These are phyloP conservation scores for Monilinia fructigena DNA, from an alignment of 2,329 filamentous ascomycete species.

Conservation along the genomic window DNA sequence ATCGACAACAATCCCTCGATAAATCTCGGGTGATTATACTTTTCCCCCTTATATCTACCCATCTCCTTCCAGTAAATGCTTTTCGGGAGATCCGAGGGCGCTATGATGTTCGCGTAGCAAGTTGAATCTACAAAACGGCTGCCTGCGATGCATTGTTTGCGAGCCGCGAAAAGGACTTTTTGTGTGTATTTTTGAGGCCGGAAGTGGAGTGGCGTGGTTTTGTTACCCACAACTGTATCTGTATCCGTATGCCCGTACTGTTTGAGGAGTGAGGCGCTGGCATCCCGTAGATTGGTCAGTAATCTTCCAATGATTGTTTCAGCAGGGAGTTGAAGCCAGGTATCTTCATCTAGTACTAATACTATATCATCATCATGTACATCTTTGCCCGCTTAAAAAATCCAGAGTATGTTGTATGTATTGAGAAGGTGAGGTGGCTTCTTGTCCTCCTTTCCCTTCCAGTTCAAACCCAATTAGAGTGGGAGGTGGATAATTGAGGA, in stretches of 20 bases:
- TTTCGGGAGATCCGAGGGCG: conserved; percentile 50
- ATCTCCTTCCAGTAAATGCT: conserved; percentile 50
- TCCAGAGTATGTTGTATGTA: conserved; percentile 37
- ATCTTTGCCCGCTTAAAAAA: conserved; percentile 48
- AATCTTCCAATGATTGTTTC: conserved; percentile 57
- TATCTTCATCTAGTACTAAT: conserved; percentile 52
- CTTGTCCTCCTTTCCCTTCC: conserved; percentile 4
- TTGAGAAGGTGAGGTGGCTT: conserved; percentile 21
- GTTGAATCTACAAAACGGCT: conserved; percentile 46
- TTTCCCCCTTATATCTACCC: conserved; percentile 38
- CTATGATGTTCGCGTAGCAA: conserved; percentile 50
- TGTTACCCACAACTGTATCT: neutral
- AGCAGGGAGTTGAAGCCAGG: conserved; percentile 57
- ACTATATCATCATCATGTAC: conserved; percentile 55
- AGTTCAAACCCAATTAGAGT: conserved; percentile 49
- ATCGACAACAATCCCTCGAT: conserved; percentile 51
- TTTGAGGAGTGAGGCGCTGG: conserved; percentile 46
- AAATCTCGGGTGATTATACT: conserved; percentile 48
- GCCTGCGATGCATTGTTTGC: conserved; percentile 49
- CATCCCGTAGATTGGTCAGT: conserved; percentile 47
- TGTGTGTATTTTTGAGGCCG: conserved; percentile 47
- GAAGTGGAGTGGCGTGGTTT: neutral
- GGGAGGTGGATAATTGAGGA: conserved; percentile 59
- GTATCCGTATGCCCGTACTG: conserved; percentile 28
- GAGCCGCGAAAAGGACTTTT: conserved; percentile 55